phyloP scores from a whole-genome alignment of 106 monocot genomes.

The Vanilla planifolia region DNA sequence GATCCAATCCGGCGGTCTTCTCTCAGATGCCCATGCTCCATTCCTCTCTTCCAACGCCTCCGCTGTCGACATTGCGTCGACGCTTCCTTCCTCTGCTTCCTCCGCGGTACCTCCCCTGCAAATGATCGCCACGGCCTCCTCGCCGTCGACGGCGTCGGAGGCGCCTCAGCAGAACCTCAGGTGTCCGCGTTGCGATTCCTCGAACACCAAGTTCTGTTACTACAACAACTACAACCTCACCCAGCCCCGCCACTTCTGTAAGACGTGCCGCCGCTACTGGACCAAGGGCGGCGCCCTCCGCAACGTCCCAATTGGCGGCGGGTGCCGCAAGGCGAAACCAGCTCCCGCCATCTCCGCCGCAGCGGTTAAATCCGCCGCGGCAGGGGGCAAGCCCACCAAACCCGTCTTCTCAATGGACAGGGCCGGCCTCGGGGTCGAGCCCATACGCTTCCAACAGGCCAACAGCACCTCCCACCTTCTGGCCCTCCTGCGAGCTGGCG shows the following conservation, averaged over 20 bases:
- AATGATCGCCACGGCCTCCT: conserved; percentile 4
- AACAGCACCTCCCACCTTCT: conserved; percentile 15
- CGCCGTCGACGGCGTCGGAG: conserved; percentile 8
- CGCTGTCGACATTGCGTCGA: too few species aligned
- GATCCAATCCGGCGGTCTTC: conserved; percentile 2
- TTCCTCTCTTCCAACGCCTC: not conserved
- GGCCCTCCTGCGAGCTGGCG: conserved; percentile 17
- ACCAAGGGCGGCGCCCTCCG: conserved; percentile 52
- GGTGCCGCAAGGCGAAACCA: conserved; percentile 39
- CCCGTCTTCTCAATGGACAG: not conserved
- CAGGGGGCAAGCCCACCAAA: conserved; percentile 9
- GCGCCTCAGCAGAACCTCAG: conserved; percentile 24
- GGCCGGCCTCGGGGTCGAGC: conserved; percentile 1
- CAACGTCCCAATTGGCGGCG: conserved; percentile 52
- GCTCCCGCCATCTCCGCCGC: not conserved
- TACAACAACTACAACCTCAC: conserved; percentile 66
- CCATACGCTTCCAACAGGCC: conserved; percentile 11
- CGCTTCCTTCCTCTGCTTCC: not conserved
- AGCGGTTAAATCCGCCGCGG: not conserved
- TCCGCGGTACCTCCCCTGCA: not conserved
- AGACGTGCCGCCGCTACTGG: conserved; percentile 62
- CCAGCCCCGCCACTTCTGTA: conserved; percentile 55
- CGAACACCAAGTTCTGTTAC: conserved; percentile 61
- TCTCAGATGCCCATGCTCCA: not conserved
- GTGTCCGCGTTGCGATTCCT: conserved; percentile 45